phyloP scores from a whole-genome alignment of 139 green algal genomes.

The Chlorella sp. region DNA sequence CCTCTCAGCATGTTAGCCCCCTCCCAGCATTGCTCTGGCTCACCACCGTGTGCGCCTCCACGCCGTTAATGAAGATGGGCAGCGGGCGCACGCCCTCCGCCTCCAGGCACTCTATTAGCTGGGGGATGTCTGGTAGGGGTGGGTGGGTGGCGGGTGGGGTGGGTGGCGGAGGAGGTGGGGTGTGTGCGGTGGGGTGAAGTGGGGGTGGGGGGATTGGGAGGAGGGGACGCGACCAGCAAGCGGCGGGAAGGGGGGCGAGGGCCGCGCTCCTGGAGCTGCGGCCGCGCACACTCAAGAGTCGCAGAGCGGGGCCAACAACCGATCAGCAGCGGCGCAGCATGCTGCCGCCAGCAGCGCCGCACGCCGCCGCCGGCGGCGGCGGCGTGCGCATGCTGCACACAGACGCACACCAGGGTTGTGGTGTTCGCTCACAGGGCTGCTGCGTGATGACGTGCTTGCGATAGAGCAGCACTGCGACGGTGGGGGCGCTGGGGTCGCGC shows the following conservation, averaged over 20 bases:
- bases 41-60: constrained; percentile 92
- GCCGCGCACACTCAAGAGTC: no score
- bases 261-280: constrained; percentile 40
- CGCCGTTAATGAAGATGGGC: constrained; percentile 96
- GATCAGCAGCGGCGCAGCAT: background rate
- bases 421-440: no score
- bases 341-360: background rate
- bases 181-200: no score
- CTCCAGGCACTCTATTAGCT: constrained; percentile 71
- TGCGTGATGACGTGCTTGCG: constrained; percentile 98
- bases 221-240: no score
- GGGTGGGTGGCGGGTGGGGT: no score
- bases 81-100: constrained; percentile 68
- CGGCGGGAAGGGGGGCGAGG: no score
- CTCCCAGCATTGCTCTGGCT: constrained; percentile 45
- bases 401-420: no score
- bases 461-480: constrained; percentile 94
- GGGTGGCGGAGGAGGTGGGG: no score
- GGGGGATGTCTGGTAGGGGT: constrained; percentile 90
- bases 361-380: background rate
- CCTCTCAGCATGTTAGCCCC: background rate
- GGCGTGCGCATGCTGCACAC: no score
- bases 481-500: constrained; percentile 29
- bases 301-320: background rate
- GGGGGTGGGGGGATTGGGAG: no score